Evolutionary conservation across 2,329 filamentous ascomycete genomes (phyloP), one percentile per base, ranked within the genome.

Genomic region (Venturia carpophila): DNA sequence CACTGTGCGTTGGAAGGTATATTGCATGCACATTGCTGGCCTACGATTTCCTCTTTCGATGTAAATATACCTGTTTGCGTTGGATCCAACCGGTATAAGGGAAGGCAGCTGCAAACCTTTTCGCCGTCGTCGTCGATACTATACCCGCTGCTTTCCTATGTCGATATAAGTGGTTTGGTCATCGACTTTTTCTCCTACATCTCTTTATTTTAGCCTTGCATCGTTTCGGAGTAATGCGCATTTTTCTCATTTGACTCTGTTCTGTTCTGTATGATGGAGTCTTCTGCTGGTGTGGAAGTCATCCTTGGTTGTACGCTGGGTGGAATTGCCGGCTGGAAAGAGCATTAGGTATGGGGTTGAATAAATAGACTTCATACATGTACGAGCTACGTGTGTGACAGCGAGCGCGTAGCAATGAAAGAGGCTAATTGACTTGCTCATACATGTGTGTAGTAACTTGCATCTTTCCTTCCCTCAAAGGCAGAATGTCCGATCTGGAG

Each of bases 121-220:
- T 58, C 52, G 52, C 15, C 47, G 47, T 58, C 52, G 52, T 58
- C 52, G 52, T 27, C 47, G 47, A 27, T 52, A 52, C 47, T 27
- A 37, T 58, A 58, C 27, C 52, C 52, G 52, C 30, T 37, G 19
- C 27, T 52, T 52, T 58, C 52, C n/a, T 37, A 58, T 58, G 52
- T 27, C 52, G 30, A 19, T 58, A 55, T 37, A 19, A 58, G 52
- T 58, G 30, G 30, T 24, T 37, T 27, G 9, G 30, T 37, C 52
- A 58, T 37, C 52, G 17, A 3, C 52, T 37, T 37, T 17, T 58
- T 37, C 21, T 21, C 21, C 21, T 5, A 27, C 11, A 27, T 15
- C 27, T 52, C 21, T 58, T n/a, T 13, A 37, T 37, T 37, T 37
- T 37, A 37, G 52, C 30, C 30, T 37, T 34, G 52, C 52, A 58